Base-by-base conservation (phyloP, 2,329 filamentous ascomycete genomes). In the Verticillium alfalfae region DNA sequence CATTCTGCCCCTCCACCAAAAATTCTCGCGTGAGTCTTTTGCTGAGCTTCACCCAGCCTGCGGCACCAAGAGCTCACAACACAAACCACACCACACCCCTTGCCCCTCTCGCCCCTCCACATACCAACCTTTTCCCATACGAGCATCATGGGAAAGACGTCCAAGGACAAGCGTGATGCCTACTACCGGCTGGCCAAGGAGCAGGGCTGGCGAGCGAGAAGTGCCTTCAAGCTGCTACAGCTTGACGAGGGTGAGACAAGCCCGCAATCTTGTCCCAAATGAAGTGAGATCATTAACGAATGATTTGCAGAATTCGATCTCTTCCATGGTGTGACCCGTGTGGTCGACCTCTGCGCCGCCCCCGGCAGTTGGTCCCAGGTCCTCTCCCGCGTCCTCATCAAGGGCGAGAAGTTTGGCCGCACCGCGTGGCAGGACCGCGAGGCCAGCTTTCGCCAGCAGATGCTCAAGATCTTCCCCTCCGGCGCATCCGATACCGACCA, bases 111-210 rank as follows among this genome's bases (percentile, higher is more conserved):
- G 36, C 5, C 9, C 37, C 37, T 12, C 26, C 37, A 36, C 54
- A 22, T 18, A n/a, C 10, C 31, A 16, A 22, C 34, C 37, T 26
- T 10, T 45, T 5, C 45, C 7, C 41, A 16, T 18, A 49, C 45
- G 8, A 10, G 6, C 34, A 76, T 55, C 36, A 96, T 97, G 93
- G 93, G 93, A 1, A 98, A 98, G 75, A 97, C 95, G 1, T 98
- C 94, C 57, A 99, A 99, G 77, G 95, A 99, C 73, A 99, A 99
- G 79, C 91, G 95, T 60, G 95, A 99, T 75, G 93, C 93, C 56
- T 99, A 99, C 78, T 99, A 99, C 72, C 87, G 95, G 60, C 90
- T 99, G 9, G 95, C 95, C 18, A 99, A 99, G 78, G 95, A 99
- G 76, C 95, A 99, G 81, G 96, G 96, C 66, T 99, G 95, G 94